Conservation (phyloP, 768 basidiomycete species). For the Exidia glandulosa region DNA sequence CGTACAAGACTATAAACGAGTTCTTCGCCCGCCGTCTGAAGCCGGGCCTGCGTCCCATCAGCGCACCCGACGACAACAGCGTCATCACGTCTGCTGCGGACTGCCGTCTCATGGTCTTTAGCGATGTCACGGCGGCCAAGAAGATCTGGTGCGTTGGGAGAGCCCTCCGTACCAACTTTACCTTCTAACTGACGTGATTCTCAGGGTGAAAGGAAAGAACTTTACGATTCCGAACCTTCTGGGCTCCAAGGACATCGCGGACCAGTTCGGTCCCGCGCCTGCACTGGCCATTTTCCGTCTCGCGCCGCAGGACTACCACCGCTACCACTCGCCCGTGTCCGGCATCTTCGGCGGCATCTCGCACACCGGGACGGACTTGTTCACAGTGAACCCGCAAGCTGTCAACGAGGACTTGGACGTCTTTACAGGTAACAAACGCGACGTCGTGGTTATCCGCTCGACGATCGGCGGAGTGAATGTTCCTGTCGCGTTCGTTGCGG, state of each 20-base stretch:
- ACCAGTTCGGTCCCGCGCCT: constrained; percentile 19
- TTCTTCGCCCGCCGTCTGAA: constrained; percentile 63
- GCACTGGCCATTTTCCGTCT: constrained; percentile 59
- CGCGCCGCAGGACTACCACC: constrained; percentile 57
- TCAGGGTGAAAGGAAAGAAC: constrained; percentile 57
- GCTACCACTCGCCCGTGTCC: constrained; percentile 20
- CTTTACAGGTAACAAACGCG: constrained; percentile 52
- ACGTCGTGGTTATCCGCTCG: constrained; percentile 33
- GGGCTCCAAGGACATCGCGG: constrained; percentile 21
- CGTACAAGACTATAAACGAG: constrained; percentile 64
- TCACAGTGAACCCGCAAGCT: constrained; percentile 63
- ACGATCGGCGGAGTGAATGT: constrained; percentile 34
- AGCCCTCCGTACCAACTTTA: background rate
- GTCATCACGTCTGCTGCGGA: constrained; percentile 61
- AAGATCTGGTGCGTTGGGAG: constrained; percentile 47
- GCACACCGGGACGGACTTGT: background rate
- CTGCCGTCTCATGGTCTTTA: constrained; percentile 61
- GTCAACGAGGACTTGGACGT: constrained; percentile 60
- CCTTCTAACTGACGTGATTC: background rate
- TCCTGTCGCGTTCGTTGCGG: constrained; percentile 56
- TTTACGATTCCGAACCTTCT: constrained; percentile 60
- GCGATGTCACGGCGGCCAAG: constrained; percentile 43
- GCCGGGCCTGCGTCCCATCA: constrained; percentile 48
- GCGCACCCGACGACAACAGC: constrained; percentile 37
- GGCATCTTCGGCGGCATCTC: background rate